Evolutionary conservation across 441 rosid species (phyloP).

Genomic region (Aleurites moluccanus): DNA sequence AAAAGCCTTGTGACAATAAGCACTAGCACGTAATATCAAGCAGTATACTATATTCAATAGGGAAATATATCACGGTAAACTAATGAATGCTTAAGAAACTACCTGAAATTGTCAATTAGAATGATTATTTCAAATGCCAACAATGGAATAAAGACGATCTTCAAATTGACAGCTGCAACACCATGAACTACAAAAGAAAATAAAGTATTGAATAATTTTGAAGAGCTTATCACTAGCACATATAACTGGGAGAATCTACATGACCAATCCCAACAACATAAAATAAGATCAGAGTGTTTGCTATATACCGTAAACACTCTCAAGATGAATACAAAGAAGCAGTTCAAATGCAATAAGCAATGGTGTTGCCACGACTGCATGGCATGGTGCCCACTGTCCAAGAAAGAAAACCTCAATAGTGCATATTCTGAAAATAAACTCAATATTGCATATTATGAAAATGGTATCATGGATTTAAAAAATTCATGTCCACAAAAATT

Average conservation of each 20-base stretch:
- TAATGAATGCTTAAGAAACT: constrained; percentile 19
- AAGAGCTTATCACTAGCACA: not conserved
- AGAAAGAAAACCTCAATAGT: constrained; percentile 23
- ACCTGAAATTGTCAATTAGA: constrained; percentile 95
- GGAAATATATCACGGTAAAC: not conserved
- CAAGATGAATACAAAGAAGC: constrained; percentile 94
- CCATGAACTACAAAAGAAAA: constrained; percentile 46
- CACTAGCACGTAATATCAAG: not conserved
- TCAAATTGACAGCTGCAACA: constrained; percentile 72
- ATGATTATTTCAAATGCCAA: constrained; percentile 72
- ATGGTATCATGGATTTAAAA: constrained; percentile 17
- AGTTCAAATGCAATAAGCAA: constrained; percentile 91
- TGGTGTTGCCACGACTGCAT: constrained; percentile 89
- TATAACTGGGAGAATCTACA: constrained; percentile 1
- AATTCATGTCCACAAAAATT: not conserved
- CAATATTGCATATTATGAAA: constrained; percentile 17
- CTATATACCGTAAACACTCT: constrained; percentile 69
- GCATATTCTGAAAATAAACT: constrained; percentile 14
- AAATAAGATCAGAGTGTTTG: constrained; percentile 12
- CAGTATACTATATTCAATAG: not conserved
- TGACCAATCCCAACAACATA: constrained; percentile 11
- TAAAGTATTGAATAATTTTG: constrained; percentile 8
- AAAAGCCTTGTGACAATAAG: not conserved
- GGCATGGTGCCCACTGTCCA: constrained; percentile 99
- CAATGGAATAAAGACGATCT: constrained; percentile 87